These are phyloP conservation scores for Penicillium ucsense DNA, from an alignment of 495 filamentous ascomycete species.

Conservation along the genomic window DNA sequence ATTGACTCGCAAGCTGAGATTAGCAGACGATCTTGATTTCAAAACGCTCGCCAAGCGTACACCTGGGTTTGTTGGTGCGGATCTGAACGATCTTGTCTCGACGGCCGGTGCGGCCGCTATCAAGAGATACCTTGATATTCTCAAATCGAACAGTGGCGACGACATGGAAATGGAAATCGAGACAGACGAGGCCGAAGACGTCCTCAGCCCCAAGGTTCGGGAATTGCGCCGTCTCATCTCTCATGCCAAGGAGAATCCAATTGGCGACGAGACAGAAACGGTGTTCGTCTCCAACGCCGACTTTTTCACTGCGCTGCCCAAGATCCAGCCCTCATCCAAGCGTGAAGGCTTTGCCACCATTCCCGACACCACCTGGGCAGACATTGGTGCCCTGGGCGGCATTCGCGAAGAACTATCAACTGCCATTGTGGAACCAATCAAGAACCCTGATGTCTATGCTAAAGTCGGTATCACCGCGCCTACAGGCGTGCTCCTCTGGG, in stretches of 20 bases:
- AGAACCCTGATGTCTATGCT: constrained; percentile 67
- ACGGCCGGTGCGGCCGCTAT: constrained; percentile 60
- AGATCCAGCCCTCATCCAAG: constrained; percentile 86
- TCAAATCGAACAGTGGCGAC: constrained; percentile 40
- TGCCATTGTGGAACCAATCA: constrained; percentile 90
- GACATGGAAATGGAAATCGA: constrained; percentile 38
- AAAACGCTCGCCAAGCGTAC: constrained; percentile 75
- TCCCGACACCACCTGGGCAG: constrained; percentile 90
- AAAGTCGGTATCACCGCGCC: constrained; percentile 79
- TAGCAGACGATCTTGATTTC: constrained; percentile 69
- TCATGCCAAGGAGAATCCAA: constrained; percentile 40
- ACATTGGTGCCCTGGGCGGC: constrained; percentile 76
- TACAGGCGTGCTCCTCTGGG: constrained; percentile 90
- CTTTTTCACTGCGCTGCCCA: constrained; percentile 68
- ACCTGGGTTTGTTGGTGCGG: constrained; percentile 92
- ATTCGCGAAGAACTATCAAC: constrained; percentile 76
- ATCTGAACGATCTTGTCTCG: constrained; percentile 74
- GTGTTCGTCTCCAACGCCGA: constrained; percentile 51
- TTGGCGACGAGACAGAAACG: constrained; percentile 32
- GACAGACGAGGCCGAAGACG: constrained; percentile 23
- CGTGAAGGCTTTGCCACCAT: constrained; percentile 96
- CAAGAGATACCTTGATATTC: constrained; percentile 45
- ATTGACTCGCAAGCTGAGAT: constrained; percentile 57
- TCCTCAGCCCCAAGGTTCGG: constrained; percentile 33
- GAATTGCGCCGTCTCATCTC: constrained; percentile 45